Evolutionary conservation across 352 stramenopile species (phyloP).

Genomic region (Phytophthora brassicae): DNA sequence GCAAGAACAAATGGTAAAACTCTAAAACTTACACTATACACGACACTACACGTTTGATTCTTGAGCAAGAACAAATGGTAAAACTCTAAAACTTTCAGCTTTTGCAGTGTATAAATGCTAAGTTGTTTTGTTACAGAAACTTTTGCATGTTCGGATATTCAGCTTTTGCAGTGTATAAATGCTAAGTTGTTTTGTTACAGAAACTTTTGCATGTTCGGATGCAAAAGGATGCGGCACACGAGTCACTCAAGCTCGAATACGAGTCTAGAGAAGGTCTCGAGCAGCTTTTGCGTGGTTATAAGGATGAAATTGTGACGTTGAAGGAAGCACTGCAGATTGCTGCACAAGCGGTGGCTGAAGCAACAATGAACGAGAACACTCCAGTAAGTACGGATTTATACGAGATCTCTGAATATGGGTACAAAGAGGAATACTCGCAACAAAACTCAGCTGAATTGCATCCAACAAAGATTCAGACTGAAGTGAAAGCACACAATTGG

Average conservation of each 20-base stretch:
- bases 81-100: not conserved
- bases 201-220: slow-evolving; percentile 42
- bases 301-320: slow-evolving; percentile 72
- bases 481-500: slow-evolving; percentile 3
- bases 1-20: slow-evolving; percentile 46
- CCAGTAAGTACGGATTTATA: not conserved
- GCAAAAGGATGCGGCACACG: slow-evolving; percentile 48
- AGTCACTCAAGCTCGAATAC: slow-evolving; percentile 66
- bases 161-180: not conserved
- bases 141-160: slow-evolving; percentile 12
- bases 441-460: slow-evolving; percentile 10
- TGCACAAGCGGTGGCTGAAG: slow-evolving; percentile 54
- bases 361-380: slow-evolving; percentile 21
- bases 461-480: slow-evolving; percentile 7
- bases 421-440: slow-evolving; percentile 10
- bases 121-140: slow-evolving; percentile 34
- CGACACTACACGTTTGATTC: slow-evolving; percentile 32
- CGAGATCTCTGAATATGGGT: slow-evolving; percentile 3
- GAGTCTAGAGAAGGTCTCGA: slow-evolving; percentile 51
- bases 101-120: too few relatives aligned
- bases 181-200: slow-evolving; percentile 30
- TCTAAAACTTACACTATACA: slow-evolving; percentile 23
- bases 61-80: slow-evolving; percentile 60
- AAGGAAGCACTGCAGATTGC: slow-evolving; percentile 77
- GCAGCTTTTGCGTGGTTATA: slow-evolving; percentile 61